Evolutionary conservation across 2,329 filamentous ascomycete genomes (phyloP), one percentile per base, ranked within the genome.

Genomic region (Sarocladium kiliense): DNA sequence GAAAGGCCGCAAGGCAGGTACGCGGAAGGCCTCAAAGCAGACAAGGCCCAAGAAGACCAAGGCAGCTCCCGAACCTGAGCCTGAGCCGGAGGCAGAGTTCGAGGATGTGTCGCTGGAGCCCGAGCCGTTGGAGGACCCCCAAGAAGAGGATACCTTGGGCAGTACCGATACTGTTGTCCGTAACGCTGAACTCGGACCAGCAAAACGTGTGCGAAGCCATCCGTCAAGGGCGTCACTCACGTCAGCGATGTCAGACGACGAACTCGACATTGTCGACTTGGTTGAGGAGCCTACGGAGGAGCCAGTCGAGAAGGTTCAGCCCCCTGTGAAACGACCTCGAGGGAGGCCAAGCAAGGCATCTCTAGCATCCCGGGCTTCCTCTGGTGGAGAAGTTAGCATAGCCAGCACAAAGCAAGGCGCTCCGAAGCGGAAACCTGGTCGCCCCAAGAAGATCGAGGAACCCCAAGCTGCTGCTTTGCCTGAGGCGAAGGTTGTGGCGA

Each of bases 21-120:
- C 73, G 3, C 74, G 75, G 44, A 84, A 82, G 59, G 72, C 61
- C 0, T 79, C 80, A 0, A 82, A 81, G 64, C 77, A 79, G 59
- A 73, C 73, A 10, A 78, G 77, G 53, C 58, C 69, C 6, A 75
- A 71, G 62, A 80, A 77, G 61, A 56, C 66, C 7, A 76, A 76
- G 59, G 64, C 70, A 2, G 41, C 41, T 21, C 44, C 44, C 44
- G 12, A 47, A 6, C 37, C 58, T 10, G 61, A 65, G 34, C 56
- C 62, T 2, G 61, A 66, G 32, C 37, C 45, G 2, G 60, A 66
- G 34, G 30, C 45, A 18, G 45, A 54, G 50, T 51, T 62, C 16
- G 60, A 63, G 19, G 57, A 61, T 10, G 62, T 63, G 19, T 62
- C 66, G 36, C 41, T 36, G 19, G 68, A 68, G 56, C 27, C 47